A percentile compares a stretch with the other conserved stretches of the same genome.
Conservation (phyloP, 495 filamentous ascomycete genomes). For the Immersiella caudata region DNA sequence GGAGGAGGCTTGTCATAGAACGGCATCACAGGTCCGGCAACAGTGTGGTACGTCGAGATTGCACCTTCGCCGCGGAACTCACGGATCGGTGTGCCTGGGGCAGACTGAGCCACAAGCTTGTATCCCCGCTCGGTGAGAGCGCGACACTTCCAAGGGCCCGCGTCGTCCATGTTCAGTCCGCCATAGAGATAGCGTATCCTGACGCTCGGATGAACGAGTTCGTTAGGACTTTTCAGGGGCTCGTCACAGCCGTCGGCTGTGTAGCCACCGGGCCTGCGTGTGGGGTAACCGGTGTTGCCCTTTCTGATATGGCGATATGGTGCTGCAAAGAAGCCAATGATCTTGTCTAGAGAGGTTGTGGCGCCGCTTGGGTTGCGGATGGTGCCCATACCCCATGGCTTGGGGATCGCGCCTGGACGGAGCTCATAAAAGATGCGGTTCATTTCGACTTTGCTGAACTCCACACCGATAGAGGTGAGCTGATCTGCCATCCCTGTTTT, state of each 20-base stretch:
- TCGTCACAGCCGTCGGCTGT: background rate
- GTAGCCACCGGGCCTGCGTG: conserved; percentile 22
- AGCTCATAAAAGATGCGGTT: conserved; percentile 16
- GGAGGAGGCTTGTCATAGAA: background rate
- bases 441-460: conserved; percentile 25
- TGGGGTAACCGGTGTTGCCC: conserved; percentile 1
- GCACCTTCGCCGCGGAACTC: background rate
- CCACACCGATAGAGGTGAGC: conserved; percentile 22
- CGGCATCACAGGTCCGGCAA: conserved; percentile 4
- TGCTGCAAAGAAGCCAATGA: background rate
- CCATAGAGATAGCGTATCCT: conserved; percentile 22
- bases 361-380: conserved; percentile 15
- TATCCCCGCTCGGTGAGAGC: background rate
- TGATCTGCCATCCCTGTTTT: conserved; percentile 20
- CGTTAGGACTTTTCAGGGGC: conserved; percentile 4
- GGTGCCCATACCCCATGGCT: conserved; percentile 19
- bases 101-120: background rate
- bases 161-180: conserved; percentile 19
- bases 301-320: background rate
- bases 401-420: background rate
- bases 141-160: conserved; percentile 6
- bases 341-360: conserved; percentile 9
- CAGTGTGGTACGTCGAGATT: background rate
- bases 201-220: conserved; percentile 22
- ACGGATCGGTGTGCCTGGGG: background rate